Conservation (phyloP, 2,329 filamentous ascomycete genomes). For the Xylariaceae sp. region DNA sequence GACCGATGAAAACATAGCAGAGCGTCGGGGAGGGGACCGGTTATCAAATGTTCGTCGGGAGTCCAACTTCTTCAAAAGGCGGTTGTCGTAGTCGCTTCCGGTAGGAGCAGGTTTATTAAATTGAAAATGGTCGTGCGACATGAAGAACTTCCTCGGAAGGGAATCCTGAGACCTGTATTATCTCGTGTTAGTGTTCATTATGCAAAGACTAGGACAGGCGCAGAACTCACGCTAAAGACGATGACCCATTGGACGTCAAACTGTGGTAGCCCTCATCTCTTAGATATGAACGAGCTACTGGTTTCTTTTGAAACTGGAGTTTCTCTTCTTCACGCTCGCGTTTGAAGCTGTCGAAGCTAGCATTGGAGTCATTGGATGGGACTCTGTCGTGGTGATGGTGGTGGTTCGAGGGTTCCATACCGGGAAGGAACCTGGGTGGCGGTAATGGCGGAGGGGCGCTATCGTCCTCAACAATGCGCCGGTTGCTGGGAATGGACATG, state of each 20-base stretch:
- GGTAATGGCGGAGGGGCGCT: slow-evolving; percentile 36
- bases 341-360: slow-evolving; percentile 26
- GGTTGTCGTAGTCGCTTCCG: slow-evolving; percentile 42
- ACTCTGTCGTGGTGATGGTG: slow-evolving; percentile 29
- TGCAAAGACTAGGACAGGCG: neutral
- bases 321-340: slow-evolving; percentile 25
- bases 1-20: slow-evolving; percentile 40
- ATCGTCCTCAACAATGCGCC: slow-evolving; percentile 30
- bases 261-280: slow-evolving; percentile 34
- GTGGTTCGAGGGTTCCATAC: slow-evolving; percentile 22
- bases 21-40: slow-evolving; percentile 40
- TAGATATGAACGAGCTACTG: slow-evolving; percentile 19
- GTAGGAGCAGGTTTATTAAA: slow-evolving; percentile 43
- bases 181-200: slow-evolving; percentile 9
- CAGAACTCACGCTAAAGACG: slow-evolving; percentile 29
- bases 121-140: slow-evolving; percentile 47
- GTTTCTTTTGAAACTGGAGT: slow-evolving; percentile 18
- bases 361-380: slow-evolving; percentile 28
- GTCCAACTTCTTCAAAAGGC: slow-evolving; percentile 54
- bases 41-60: slow-evolving; percentile 43
- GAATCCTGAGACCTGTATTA: slow-evolving; percentile 40
- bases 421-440: slow-evolving; percentile 30
- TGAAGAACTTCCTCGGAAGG: slow-evolving; percentile 41
- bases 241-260: slow-evolving; percentile 28
- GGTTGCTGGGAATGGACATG: slow-evolving; percentile 34